Percentiles rank a stretch among this genome's conserved stretches.
phyloP scores from a whole-genome alignment of 495 filamentous ascomycete genomes.

The Polyplosphaeria fusca region DNA sequence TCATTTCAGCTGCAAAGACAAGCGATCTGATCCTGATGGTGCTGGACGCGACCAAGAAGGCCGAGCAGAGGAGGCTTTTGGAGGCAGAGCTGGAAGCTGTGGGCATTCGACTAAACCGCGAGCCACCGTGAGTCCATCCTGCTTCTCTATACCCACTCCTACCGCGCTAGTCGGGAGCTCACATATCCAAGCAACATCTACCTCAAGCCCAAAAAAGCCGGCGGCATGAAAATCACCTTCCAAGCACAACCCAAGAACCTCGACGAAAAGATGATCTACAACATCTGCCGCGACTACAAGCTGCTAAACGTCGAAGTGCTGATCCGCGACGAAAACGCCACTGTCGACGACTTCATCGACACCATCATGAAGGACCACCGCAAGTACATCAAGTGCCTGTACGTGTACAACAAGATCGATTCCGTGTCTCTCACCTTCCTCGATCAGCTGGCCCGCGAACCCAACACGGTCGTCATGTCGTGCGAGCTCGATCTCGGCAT shows the following conservation, averaged over 20 bases:
- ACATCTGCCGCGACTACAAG: conserved; percentile 97
- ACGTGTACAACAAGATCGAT: conserved; percentile 99
- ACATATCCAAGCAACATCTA: conserved; percentile 76
- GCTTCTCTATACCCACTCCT: not conserved
- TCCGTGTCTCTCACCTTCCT: conserved; percentile 89
- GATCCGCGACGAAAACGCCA: conserved; percentile 89
- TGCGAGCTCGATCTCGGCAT: conserved; percentile 98
- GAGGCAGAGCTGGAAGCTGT: conserved; percentile 96
- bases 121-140: conserved; percentile 69
- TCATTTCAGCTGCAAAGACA: conserved; percentile 98
- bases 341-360: conserved; percentile 98
- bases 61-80: conserved; percentile 85
- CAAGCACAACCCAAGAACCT: conserved; percentile 80
- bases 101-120: conserved; percentile 88
- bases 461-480: conserved; percentile 92
- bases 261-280: conserved; percentile 96
- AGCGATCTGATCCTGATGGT: conserved; percentile 97
- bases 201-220: conserved; percentile 94
- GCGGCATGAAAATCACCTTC: conserved; percentile 98
- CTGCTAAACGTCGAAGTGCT: conserved; percentile 97
- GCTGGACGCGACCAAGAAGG: conserved; percentile 93
- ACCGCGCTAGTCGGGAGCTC: not conserved
- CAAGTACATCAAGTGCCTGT: conserved; percentile 93
- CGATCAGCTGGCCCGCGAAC: conserved; percentile 85
- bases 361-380: conserved; percentile 99